A percentile compares a stretch with the other conserved stretches of the same genome.
These are phyloP conservation scores for Amyloporia xantha DNA, from an alignment of 768 basidiomycete genomes.

Conservation along the genomic window DNA sequence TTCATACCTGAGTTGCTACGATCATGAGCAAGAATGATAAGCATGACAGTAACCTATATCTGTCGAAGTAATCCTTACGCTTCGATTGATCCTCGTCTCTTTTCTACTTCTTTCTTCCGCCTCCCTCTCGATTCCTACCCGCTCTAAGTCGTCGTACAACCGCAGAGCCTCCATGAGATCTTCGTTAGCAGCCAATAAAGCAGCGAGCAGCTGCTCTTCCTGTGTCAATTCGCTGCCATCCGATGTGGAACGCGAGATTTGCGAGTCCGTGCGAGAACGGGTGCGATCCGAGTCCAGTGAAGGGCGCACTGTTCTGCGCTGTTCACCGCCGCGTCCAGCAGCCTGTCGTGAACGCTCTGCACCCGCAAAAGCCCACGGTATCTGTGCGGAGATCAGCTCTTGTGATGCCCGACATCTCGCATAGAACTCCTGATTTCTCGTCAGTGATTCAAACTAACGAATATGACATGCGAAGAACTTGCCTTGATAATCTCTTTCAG, in stretches of 20 bases:
- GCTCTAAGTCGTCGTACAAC: slow-evolving; percentile 73
- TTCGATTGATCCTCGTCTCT: slow-evolving; percentile 59
- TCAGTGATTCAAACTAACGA: slow-evolving; percentile 1
- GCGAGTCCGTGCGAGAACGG: slow-evolving; percentile 5
- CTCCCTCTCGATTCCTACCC: slow-evolving; percentile 53
- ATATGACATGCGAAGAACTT: slow-evolving; percentile 14
- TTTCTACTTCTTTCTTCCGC: slow-evolving; percentile 65
- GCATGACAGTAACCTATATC: background rate
- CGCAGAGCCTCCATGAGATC: slow-evolving; percentile 61
- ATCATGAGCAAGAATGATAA: background rate
- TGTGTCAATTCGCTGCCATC: slow-evolving; percentile 43
- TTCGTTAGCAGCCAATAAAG: slow-evolving; percentile 67
- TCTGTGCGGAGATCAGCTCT: slow-evolving; percentile 80
- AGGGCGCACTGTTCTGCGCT: slow-evolving; percentile 8
- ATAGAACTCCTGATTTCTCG: slow-evolving; percentile 70
- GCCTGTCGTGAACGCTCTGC: slow-evolving; percentile 60
- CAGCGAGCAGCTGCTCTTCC: slow-evolving; percentile 71
- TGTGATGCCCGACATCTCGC: slow-evolving; percentile 73
- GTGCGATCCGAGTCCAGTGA: slow-evolving; percentile 9
- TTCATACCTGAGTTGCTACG: slow-evolving; percentile 33
- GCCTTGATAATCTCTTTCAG: slow-evolving; percentile 62
- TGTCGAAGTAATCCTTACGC: slow-evolving; percentile 35
- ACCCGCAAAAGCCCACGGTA: slow-evolving; percentile 83
- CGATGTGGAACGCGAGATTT: slow-evolving; percentile 3
- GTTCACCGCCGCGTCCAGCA: slow-evolving; percentile 3